phyloP scores from a whole-genome alignment of 2,329 filamentous ascomycete species.

The Trichoderma sp. region DNA sequence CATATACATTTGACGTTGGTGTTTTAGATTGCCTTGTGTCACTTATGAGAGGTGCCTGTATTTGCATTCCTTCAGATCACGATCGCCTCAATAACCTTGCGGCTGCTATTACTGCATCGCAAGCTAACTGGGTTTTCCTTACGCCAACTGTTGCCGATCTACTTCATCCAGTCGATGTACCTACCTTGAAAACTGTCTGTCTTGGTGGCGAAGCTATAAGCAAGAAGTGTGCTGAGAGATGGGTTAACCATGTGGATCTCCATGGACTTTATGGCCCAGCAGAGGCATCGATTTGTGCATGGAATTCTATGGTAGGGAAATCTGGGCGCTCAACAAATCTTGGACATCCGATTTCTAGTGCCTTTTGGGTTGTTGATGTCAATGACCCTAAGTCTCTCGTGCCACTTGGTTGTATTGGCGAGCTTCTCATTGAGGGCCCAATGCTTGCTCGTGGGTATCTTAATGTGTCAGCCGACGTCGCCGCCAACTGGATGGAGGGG shows the following conservation, averaged over 20 bases:
- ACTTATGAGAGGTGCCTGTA: constrained; percentile 21
- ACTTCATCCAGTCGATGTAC: not conserved
- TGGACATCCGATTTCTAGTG: constrained; percentile 12
- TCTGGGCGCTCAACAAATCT: constrained; percentile 16
- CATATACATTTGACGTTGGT: constrained; percentile 24
- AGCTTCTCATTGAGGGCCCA: constrained; percentile 25
- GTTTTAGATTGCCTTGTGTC: constrained; percentile 23
- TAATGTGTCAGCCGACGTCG: not conserved
- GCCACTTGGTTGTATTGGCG: constrained; percentile 22
- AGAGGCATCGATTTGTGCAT: constrained; percentile 13
- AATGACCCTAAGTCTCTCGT: constrained; percentile 21
- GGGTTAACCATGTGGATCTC: not conserved
- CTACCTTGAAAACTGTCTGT: constrained; percentile 3
- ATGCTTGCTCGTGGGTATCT: constrained; percentile 24
- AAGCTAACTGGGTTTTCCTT: constrained; percentile 16
- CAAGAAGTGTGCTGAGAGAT: constrained; percentile 1
- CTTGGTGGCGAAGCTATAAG: constrained; percentile 17
- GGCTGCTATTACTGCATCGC: not conserved
- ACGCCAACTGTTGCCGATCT: constrained; percentile 23
- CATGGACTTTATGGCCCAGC: constrained; percentile 13
- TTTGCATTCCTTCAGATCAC: constrained; percentile 23
- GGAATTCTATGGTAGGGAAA: constrained; percentile 2
- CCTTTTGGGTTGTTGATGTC: constrained; percentile 23
- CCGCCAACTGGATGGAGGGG: constrained; percentile 10
- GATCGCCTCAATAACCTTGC: constrained; percentile 22